phyloP scores from a whole-genome alignment of 257 asterid genomes.

The Rubia yunnanensis region DNA sequence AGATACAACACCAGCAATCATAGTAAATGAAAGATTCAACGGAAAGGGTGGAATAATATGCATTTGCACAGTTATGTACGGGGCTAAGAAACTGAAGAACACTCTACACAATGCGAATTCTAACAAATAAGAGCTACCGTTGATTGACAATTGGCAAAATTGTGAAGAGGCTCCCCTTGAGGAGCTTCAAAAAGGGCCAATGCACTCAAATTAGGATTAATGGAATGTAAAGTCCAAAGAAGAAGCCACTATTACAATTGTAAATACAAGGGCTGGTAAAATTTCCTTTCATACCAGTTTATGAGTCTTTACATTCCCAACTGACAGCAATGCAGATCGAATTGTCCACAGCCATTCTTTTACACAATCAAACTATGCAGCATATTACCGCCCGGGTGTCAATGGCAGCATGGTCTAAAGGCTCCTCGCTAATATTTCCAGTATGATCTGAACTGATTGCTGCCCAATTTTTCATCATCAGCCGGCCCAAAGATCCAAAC shows the following conservation, averaged over 20 bases:
- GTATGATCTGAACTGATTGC: background rate
- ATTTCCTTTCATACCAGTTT: conserved; percentile 13
- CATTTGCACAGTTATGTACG: conserved; percentile 1
- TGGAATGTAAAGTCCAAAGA: conserved; percentile 11
- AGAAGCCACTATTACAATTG: conserved; percentile 11
- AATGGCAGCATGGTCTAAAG: conserved; percentile 7
- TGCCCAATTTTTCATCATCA: background rate
- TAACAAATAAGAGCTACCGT: background rate
- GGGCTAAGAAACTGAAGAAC: background rate
- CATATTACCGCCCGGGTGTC: background rate
- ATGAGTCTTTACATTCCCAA: conserved; percentile 15
- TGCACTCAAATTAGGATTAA: conserved; percentile 3
- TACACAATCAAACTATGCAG: conserved; percentile 6
- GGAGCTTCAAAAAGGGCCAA: conserved; percentile 1
- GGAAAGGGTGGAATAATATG: background rate
- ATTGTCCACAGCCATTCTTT: background rate
- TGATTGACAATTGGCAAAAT: conserved; percentile 6
- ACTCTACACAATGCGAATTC: conserved; percentile 9
- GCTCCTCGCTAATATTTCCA: background rate
- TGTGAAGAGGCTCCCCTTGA: conserved; percentile 5
- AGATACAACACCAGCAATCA: background rate
- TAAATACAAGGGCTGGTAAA: conserved; percentile 14
- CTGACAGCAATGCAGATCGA: background rate
- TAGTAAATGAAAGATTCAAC: background rate
- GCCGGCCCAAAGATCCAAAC: background rate